Base-by-base conservation (phyloP, 208 protist species). In the Crithidia thermophila region DNA sequence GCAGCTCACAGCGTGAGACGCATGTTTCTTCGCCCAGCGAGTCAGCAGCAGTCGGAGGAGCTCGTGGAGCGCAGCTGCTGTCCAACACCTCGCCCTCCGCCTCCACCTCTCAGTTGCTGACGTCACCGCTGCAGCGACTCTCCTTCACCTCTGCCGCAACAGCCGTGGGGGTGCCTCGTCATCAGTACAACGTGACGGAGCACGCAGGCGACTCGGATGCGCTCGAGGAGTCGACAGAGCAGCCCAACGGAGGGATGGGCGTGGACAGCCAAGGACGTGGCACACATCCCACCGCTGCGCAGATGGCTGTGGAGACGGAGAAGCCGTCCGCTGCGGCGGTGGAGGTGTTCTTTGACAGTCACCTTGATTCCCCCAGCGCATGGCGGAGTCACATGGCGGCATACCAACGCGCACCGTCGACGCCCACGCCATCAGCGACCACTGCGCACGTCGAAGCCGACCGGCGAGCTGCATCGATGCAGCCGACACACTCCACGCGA, bases 341-440 rank as follows among this genome's bases (percentile, higher is more conserved):
- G 7, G 61, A 67, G 25, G 49, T 57, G 20, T 67, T 57, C 47
- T 67, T 67, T 30, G 61, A 67, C 37, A 40, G n/a, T n/a, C n/a
- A 47, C 14, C 23, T 61, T 25, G 10, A 40, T 27, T 49, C 55
- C 0, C 39, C 55, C 1, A 46, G 3, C 5, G 55, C 13, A 10
- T 40, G 55, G 13, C 55, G 40, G 7, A 18, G 13, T 4, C 5
- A 23, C 14, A 20, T 20, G 42, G 50, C 14, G 31, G 8, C 31
- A 14, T 31, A 20, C 11, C 30, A 18, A 40, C 50, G 6, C 9
- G 16, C 14, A 31, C 13, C 20, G 27, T 40, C 50, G 4, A 28
- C n/a, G 21, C 28, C 47, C 21, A 50, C 28, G 45, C 13, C 50
- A 28, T 25, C 49, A 28, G 31, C 6, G n/a, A 43, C 52, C 0